A percentile compares a stretch with the other conserved stretches of the same genome.
These are phyloP conservation scores for Colletotrichum simmondsii DNA, from an alignment of 2,329 filamentous ascomycete genomes.

Conservation along the genomic window DNA sequence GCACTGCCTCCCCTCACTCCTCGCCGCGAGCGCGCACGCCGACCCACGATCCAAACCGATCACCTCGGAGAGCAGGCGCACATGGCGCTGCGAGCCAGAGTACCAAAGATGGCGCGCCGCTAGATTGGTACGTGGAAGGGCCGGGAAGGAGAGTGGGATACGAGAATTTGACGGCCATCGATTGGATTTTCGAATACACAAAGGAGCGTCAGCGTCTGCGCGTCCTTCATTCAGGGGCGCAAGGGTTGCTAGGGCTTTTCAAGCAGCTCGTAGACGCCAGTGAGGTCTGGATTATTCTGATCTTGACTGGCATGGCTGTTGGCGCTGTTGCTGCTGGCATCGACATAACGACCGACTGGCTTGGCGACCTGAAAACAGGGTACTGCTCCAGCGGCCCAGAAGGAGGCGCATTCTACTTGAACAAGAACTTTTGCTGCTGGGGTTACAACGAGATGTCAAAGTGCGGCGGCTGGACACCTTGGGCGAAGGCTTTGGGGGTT, in stretches of 20 bases:
- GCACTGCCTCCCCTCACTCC: conserved; percentile 31
- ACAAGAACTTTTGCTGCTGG: conserved; percentile 91
- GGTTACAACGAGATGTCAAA: conserved; percentile 86
- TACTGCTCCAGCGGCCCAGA: conserved; percentile 81
- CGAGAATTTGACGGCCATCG: conserved; percentile 95
- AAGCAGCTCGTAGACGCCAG: conserved; percentile 83
- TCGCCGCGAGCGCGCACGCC: conserved; percentile 34
- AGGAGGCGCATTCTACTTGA: conserved; percentile 90
- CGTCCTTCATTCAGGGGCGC: conserved; percentile 75
- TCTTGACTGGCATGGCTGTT: conserved; percentile 85
- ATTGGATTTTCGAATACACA: conserved; percentile 99
- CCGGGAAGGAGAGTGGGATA: conserved; percentile 92
- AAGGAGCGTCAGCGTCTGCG: conserved; percentile 92
- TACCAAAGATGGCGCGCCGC: conserved; percentile 58
- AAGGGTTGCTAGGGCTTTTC: conserved; percentile 78
- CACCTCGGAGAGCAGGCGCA: conserved; percentile 28
- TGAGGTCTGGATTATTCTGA: conserved; percentile 91
- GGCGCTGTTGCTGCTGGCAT: conserved; percentile 89
- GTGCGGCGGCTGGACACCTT: conserved; percentile 88
- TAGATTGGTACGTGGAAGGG: conserved; percentile 92
- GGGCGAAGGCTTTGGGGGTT: conserved; percentile 80
- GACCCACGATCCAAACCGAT: conserved; percentile 36
- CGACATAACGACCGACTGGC: conserved; percentile 91
- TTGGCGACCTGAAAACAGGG: conserved; percentile 91
- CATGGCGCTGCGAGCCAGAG: conserved; percentile 26